Conservation (phyloP, 2,329 filamentous ascomycete genomes). For the Amauroascus verrucosus region DNA sequence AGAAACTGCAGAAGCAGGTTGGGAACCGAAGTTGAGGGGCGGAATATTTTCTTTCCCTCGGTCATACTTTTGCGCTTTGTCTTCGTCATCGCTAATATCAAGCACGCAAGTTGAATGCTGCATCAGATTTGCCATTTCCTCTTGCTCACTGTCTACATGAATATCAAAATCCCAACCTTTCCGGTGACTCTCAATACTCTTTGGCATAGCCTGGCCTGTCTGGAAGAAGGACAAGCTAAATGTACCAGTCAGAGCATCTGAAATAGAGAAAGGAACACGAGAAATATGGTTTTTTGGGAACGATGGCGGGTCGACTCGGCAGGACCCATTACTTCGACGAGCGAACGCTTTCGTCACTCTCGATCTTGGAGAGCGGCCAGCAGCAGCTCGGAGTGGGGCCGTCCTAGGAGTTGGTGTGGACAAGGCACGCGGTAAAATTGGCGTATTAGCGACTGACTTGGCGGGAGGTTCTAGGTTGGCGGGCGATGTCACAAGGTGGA, state of each 20-base stretch:
- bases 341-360: slow-evolving; percentile 57
- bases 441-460: not conserved
- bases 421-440: not conserved
- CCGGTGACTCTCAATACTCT: slow-evolving; percentile 47
- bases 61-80: slow-evolving; percentile 47
- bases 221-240: slow-evolving; percentile 35
- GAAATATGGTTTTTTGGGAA: slow-evolving; percentile 37
- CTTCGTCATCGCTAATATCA: slow-evolving; percentile 82
- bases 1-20: slow-evolving; percentile 19
- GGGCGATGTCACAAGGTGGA: slow-evolving; percentile 35
- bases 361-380: slow-evolving; percentile 67
- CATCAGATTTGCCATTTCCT: slow-evolving; percentile 84
- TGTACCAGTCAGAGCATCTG: slow-evolving; percentile 72
- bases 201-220: slow-evolving; percentile 27
- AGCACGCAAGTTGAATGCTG: slow-evolving; percentile 80
- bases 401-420: slow-evolving; percentile 31
- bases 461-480: slow-evolving; percentile 16
- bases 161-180: slow-evolving; percentile 82
- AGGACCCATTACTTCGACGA: slow-evolving; percentile 55
- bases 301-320: slow-evolving; percentile 61
- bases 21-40: slow-evolving; percentile 54
- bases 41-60: slow-evolving; percentile 90
- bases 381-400: slow-evolving; percentile 55
- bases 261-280: slow-evolving; percentile 68
- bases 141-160: slow-evolving; percentile 80